phyloP scores from a whole-genome alignment of 2,329 filamentous ascomycete species.

The Curvularia verruculosa region DNA sequence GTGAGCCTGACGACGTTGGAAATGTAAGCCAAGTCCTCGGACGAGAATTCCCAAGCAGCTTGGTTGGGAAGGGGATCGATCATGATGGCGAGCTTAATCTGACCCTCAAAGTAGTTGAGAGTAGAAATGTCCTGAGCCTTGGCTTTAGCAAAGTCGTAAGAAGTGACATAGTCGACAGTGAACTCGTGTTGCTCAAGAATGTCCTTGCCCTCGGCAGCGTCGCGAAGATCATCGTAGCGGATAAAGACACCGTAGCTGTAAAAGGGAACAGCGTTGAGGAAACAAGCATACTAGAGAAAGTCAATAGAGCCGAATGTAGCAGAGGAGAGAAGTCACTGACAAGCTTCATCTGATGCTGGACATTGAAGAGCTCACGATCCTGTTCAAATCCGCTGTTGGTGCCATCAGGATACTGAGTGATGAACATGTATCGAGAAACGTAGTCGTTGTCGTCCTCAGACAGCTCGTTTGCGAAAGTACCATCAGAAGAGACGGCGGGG shows the following conservation, averaged over 20 bases:
- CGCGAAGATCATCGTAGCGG: constrained; percentile 49
- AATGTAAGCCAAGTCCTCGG: constrained; percentile 23
- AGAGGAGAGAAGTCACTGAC: constrained; percentile 22
- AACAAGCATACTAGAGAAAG: constrained; percentile 33
- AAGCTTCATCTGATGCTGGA: constrained; percentile 39
- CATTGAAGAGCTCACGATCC: constrained; percentile 31
- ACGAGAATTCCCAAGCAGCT: constrained; percentile 19
- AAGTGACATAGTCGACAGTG: constrained; percentile 27
- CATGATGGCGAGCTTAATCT: constrained; percentile 32
- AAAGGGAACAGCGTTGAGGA: constrained; percentile 29
- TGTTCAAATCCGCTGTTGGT: constrained; percentile 29
- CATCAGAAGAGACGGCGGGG: constrained; percentile 19
- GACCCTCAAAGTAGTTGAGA: constrained; percentile 42
- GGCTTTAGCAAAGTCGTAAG: constrained; percentile 32
- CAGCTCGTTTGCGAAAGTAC: constrained; percentile 39
- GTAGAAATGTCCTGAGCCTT: constrained; percentile 33
- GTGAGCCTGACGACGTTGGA: constrained; percentile 19
- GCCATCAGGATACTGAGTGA: constrained; percentile 29
- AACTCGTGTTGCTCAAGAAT: constrained; percentile 32
- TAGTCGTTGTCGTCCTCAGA: constrained; percentile 23
- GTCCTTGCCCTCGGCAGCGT: constrained; percentile 39
- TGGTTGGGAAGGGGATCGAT: constrained; percentile 25
- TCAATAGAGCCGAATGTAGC: constrained; percentile 22
- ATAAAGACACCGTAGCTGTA: constrained; percentile 36
- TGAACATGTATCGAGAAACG: constrained; percentile 36